Conservation (phyloP, 148 eudicot species). For the Rhododendron ferrugineum region DNA sequence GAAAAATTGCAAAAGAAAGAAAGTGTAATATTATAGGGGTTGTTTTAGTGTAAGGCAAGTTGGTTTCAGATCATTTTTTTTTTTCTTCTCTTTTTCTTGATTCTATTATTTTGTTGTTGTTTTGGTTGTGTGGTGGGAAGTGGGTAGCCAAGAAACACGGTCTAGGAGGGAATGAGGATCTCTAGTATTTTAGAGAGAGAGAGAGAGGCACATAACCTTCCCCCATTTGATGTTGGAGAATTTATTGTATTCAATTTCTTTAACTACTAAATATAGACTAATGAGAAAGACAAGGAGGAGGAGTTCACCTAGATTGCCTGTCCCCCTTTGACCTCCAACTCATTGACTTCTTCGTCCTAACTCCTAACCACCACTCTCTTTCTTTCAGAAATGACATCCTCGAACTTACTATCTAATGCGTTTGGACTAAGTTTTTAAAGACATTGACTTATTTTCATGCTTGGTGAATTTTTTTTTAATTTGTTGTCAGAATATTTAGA, state of each 20-base stretch:
- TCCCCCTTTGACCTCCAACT: not conserved
- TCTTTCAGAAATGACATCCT: not conserved
- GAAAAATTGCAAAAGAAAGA: slow-evolving; percentile 17
- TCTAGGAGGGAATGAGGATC: slow-evolving; percentile 40
- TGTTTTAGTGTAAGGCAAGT: not conserved
- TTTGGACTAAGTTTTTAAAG: no score
- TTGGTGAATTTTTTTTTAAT: no score
- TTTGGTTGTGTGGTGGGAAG: slow-evolving; percentile 30
- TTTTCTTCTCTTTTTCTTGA: not conserved
- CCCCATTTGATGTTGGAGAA: slow-evolving; percentile 1
- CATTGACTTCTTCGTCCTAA: not conserved
- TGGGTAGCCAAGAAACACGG: slow-evolving; percentile 34
- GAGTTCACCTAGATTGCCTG: not conserved
- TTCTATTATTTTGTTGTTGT: not conserved
- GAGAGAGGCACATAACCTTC: not conserved
- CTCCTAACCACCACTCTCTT: not conserved
- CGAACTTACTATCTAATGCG: no score
- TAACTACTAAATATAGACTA: slow-evolving; percentile 2
- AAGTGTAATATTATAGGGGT: not conserved
- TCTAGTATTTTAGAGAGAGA: slow-evolving; percentile 35
- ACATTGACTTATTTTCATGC: no score
- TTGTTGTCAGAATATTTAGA: no score
- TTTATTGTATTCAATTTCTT: not conserved
- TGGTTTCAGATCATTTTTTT: not conserved
- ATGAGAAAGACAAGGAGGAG: not conserved